Base-by-base conservation (phyloP, 148 eudicot species). In the Fallopia convolvulus region DNA sequence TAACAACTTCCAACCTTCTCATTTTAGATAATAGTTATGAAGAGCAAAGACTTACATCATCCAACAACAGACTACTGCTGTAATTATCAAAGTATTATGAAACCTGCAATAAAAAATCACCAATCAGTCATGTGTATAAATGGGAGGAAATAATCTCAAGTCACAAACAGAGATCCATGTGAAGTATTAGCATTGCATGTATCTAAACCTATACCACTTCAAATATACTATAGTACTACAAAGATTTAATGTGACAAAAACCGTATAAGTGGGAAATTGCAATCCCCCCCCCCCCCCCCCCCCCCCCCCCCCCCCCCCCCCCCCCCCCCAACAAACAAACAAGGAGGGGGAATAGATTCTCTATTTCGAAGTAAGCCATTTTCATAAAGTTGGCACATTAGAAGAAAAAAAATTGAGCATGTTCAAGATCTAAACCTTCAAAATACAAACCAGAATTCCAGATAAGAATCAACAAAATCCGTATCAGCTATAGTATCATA, bases 21-120 rank as follows among this genome's bases (percentile, higher is more conserved):
- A 60, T 60, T 20, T 60, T 2, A 60, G 21, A 21, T 60, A 18
- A 60, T 60, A 1, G 13, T 21, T 21, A 60, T 6, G 33, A 23
- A 26, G 47, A 20, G 77, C 75, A 33, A 17, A 48, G 40, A 86
- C 99, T 94, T 88, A 94, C 99, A 94, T 94, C 99, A 94, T 89
- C 97, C 99, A 94, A 74, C 97, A 92, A 85, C 99, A 94, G 42
- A 89, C 97, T 65, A 89, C 87, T 33, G 99, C 99, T 30, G 99
- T 92, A 74, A 88, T 80, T 53, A 94, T 79, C 90, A 94, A 83
- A 58, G 99, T 94, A 42, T 89, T 75, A 77, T 94, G 99, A 72
- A 94, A 80, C 97, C 99, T 94, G 91, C 88, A 90, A 65, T 78
- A 77, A 6, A 49, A 39, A 53, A 78, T 42, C 21, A 17, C 39